Evolutionary conservation across 768 basidiomycete genomes (phyloP).

Genomic region (Macrolepiota albuminosa): DNA sequence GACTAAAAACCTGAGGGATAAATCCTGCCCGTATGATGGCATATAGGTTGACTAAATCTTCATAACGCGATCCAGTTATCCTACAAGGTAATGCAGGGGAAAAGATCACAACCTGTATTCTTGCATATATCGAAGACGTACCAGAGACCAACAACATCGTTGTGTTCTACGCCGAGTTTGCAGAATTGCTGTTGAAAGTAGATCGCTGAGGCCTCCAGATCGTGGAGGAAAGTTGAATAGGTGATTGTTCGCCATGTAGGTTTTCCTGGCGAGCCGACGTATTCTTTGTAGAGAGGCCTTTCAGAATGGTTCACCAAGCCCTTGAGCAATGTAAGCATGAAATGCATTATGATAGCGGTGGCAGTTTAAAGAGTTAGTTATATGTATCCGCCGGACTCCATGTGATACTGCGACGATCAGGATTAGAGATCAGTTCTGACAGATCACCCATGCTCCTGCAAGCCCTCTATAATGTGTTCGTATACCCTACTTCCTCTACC

Average conservation of each 20-base stretch:
- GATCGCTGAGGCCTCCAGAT: not conserved
- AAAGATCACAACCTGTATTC: not conserved
- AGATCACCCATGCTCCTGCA: too few relatives aligned
- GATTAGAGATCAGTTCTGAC: too few relatives aligned
- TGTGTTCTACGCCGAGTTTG: not conserved
- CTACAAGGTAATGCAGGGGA: not conserved
- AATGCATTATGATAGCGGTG: conserved; percentile 2
- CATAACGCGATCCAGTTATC: conserved; percentile 3
- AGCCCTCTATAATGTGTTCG: too few relatives aligned
- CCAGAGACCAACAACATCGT: conserved; percentile 8
- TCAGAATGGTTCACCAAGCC: conserved; percentile 2
- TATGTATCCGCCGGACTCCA: not conserved
- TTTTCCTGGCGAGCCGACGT: not conserved
- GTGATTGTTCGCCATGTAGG: conserved; percentile 4
- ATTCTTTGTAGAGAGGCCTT: conserved; percentile 5
- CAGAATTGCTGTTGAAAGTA: not conserved
- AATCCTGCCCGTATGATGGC: conserved; percentile 5
- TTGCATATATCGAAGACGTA: not conserved
- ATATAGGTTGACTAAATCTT: conserved; percentile 7
- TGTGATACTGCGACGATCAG: not conserved
- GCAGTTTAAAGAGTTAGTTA: not conserved
- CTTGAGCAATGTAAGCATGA: conserved; percentile 2
- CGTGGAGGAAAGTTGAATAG: not conserved
- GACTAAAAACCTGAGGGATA: conserved; percentile 7
- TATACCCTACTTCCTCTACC: too few relatives aligned